Base-by-base conservation (phyloP, 345 rosid genomes). In the Sisymbrium altissimum region DNA sequence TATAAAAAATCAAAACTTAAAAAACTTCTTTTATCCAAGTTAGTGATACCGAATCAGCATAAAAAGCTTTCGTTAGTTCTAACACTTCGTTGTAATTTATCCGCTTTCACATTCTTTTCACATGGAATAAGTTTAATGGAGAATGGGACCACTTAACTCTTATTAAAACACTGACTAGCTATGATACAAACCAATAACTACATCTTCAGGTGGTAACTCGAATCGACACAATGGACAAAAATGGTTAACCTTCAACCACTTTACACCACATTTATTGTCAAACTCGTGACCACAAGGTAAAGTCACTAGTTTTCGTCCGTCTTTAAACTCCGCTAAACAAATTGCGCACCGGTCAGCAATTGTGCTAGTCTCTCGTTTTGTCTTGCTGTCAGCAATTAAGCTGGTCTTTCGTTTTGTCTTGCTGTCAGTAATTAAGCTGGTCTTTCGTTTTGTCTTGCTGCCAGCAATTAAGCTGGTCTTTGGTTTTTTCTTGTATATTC, bases 221-320 rank as follows among this genome's bases (percentile, higher is more conserved):
- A 29, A 59, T 2, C 78, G 52, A 52, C 78, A 75, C 54, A 75
- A 50, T 59, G 78, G 78, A 60, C 78, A 75, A 68, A 59, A 17
- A 21, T 67, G 54, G 29, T 15, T 18, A n/a, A 58, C 4, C 13
- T 33, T 41, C 6, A 67, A 21, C 78, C 78, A 74, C 8, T n/a
- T 7, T 12, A 18, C 25, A 49, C 67, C 49, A 67, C 78, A 74
- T 6, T 21, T 5, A 40, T 50, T 1, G n/a, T 59, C 50, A 74
- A 59, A 74, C 40, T 49, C 73, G 11, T 74, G 78, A 59, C 68
- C 62, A 67, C 78, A 74, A 18, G 52, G 61, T 59, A 74, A 59
- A 30, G 46, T 41, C 8, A n/a, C 45, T 1, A 59, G 1, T 40
- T 19, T 36, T 11, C 11, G 35, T 19, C 52, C 32, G 18, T 25